Conservation (phyloP, 331 rosid species). For the Pyracantha coccinea region DNA sequence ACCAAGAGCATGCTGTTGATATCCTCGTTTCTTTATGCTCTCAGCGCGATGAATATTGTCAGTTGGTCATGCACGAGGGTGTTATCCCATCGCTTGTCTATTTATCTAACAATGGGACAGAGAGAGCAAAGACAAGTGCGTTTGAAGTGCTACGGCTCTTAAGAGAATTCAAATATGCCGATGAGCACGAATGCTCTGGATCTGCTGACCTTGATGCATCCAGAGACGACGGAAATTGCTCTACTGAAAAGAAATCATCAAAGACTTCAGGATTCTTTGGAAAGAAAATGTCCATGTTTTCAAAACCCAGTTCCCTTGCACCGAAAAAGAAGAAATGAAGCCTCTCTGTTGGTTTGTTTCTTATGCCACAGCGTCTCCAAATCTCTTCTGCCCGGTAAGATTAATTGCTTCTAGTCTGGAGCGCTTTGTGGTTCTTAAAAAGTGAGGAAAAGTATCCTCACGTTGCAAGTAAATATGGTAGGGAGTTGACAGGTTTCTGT, state of each 20-base stretch:
- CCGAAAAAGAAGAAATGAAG: constrained; percentile 32
- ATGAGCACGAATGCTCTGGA: constrained; percentile 24
- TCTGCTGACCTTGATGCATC: constrained; percentile 24
- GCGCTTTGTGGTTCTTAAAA: neutral
- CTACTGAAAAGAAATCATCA: constrained; percentile 32
- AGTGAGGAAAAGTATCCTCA: neutral
- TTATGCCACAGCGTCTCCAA: neutral
- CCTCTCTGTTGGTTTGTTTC: neutral
- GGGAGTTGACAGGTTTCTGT: neutral
- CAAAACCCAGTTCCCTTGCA: constrained; percentile 19
- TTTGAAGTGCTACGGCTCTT: constrained; percentile 55
- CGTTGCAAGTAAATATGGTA: neutral
- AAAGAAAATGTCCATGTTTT: constrained; percentile 33
- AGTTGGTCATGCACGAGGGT: constrained; percentile 45
- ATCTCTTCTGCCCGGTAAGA: neutral
- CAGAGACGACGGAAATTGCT: constrained; percentile 7
- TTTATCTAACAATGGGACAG: constrained; percentile 62
- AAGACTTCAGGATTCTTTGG: constrained; percentile 33
- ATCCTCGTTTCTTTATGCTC: constrained; percentile 67
- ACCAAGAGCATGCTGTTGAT: constrained; percentile 70
- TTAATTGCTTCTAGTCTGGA: neutral
- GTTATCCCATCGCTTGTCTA: constrained; percentile 41
- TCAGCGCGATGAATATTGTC: constrained; percentile 47
- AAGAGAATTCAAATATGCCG: constrained; percentile 23
- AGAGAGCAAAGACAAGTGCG: constrained; percentile 46